Evolutionary conservation across 306 rosid genomes (phyloP).

Genomic region (Mimosa bimucronata): DNA sequence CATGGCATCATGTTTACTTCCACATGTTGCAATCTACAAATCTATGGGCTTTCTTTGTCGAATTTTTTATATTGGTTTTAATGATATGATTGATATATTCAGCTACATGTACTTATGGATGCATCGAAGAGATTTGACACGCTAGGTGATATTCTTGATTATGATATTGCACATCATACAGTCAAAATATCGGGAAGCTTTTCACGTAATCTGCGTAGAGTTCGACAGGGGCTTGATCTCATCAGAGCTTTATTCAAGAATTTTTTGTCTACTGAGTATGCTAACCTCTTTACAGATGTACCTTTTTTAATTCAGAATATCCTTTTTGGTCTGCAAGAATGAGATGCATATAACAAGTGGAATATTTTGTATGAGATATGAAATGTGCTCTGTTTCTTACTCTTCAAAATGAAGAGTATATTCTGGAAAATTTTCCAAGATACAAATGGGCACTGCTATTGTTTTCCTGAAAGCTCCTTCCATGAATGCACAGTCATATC

Average conservation of each 20-base stretch:
- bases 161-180: conserved; percentile 59
- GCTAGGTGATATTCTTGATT: conserved; percentile 56
- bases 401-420: not conserved
- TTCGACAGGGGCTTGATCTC: conserved; percentile 94
- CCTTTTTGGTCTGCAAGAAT: not conserved
- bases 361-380: conserved; percentile 8
- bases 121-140: conserved; percentile 66
- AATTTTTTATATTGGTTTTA: conserved; percentile 25
- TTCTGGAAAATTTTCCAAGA: not conserved
- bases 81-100: conserved; percentile 37
- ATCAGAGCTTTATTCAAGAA: conserved; percentile 81
- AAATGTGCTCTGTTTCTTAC: not conserved
- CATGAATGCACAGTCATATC: not conserved
- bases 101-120: conserved; percentile 73
- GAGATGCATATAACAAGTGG: conserved; percentile 3
- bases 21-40: not conserved
- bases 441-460: not conserved
- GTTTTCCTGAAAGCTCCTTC: not conserved
- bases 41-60: not conserved
- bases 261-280: conserved; percentile 67
- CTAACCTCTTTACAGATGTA: not conserved
- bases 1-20: conserved; percentile 2
- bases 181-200: conserved; percentile 77
- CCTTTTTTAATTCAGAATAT: not conserved
- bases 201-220: conserved; percentile 90